Conservation (phyloP, 1,139 yeast genomes). For the Yamadazyma sp. region DNA sequence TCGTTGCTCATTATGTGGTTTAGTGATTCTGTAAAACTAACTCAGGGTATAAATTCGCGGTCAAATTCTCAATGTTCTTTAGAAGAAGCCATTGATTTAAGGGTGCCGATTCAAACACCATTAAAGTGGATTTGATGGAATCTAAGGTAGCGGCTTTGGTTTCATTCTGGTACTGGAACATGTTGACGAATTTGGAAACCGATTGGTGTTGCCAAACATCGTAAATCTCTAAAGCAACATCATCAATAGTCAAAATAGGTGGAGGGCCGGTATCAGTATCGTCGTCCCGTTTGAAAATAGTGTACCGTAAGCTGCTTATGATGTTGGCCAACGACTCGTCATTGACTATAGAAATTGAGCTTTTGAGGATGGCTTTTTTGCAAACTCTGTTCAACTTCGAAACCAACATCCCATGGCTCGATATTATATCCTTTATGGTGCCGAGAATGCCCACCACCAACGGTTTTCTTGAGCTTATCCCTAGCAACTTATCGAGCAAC, state of each 20-base stretch:
- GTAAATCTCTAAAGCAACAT: constrained; percentile 17
- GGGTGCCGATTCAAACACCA: constrained; percentile 18
- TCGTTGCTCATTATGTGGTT: background rate
- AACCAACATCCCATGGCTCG: constrained; percentile 14
- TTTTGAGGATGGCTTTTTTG: constrained; percentile 17
- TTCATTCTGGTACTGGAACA: constrained; percentile 17
- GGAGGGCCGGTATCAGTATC: constrained; percentile 9
- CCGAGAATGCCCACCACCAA: constrained; percentile 20
- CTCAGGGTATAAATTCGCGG: constrained; percentile 31
- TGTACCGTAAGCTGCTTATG: constrained; percentile 19
- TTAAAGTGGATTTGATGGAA: constrained; percentile 19
- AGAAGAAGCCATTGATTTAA: constrained; percentile 33
- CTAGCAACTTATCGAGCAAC: constrained; percentile 29
- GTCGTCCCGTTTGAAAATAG: constrained; percentile 19
- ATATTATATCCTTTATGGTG: constrained; percentile 14
- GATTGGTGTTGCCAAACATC: constrained; percentile 12
- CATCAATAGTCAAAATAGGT: constrained; percentile 8
- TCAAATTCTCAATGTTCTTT: constrained; percentile 29
- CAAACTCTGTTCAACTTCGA: constrained; percentile 20
- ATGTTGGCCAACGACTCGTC: constrained; percentile 21
- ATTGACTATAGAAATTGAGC: constrained; percentile 14
- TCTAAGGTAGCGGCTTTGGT: constrained; percentile 17
- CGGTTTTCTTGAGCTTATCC: constrained; percentile 31
- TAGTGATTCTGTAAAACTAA: constrained; percentile 8
- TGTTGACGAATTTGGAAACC: constrained; percentile 8